Base-by-base conservation (phyloP, 2,329 filamentous ascomycete genomes). In the Pyricularia pennisetigena region DNA sequence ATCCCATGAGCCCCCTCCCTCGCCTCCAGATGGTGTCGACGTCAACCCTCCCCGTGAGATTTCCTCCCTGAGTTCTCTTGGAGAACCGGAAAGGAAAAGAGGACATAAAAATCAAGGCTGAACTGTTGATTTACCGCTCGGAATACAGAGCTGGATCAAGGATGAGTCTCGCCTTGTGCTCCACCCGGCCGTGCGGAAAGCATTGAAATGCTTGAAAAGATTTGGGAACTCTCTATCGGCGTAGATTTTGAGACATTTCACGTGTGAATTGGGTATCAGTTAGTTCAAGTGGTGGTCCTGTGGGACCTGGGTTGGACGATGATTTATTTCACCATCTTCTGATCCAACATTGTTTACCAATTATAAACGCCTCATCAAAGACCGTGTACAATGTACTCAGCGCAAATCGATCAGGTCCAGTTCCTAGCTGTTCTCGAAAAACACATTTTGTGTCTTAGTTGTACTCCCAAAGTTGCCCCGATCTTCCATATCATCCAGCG, bases 121-220 rank as follows among this genome's bases (percentile, higher is more conserved):
- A 70, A 70, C 70, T 49, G 70, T 85, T 81, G 71, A 83, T 90
- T 70, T 90, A 86, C 86, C 87, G 87, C 87, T 88, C 87, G 86
- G 87, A 89, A 89, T 90, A 90, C 87, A 89, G 85, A 89, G 86
- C 84, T 82, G 80, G 76, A 75, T 83, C 87, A 90, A 90, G 87
- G 87, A 90, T 86, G 80, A 81, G 77, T 87, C 87, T 89, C 86
- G 85, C 87, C 87, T 90, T 90, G 87, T 86, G 86, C 87, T 90
- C 87, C 87, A 90, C 87, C 87, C 86, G 83, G 86, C 86, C 86
- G 85, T 87, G 87, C 87, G 87, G 86, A 86, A 62, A 61, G 63
- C 26, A 67, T 54, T 23, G 62, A 49, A n/a, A n/a, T n/a, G 20
- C 20, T n/a, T n/a, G 57, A 64, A 61, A 30, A 62, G 63, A 62